Evolutionary conservation across 352 stramenopile genomes (phyloP).

Genomic region (Phytophthora chlamydospora): DNA sequence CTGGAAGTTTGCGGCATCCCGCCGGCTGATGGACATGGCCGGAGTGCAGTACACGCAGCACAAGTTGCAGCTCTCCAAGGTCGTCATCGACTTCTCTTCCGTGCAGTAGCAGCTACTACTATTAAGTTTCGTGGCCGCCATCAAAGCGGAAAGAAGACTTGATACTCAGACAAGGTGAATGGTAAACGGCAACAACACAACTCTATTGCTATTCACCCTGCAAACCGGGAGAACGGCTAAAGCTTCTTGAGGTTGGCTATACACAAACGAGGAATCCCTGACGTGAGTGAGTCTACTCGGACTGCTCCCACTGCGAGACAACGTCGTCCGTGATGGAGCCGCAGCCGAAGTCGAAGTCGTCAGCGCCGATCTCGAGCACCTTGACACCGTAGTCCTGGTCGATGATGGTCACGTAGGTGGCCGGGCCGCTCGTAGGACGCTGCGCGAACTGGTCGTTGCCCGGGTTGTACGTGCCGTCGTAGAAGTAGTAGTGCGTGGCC

Average conservation of each 20-base stretch:
- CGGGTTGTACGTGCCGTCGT: constrained; percentile 57
- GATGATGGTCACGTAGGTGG: constrained; percentile 79
- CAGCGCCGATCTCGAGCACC: constrained; percentile 57
- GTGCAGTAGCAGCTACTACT: constrained; percentile 32
- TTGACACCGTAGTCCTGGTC: constrained; percentile 73
- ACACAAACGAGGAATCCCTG: constrained; percentile 19
- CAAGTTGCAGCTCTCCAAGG: constrained; percentile 51
- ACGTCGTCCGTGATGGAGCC: constrained; percentile 56
- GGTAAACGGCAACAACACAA: constrained; percentile 14
- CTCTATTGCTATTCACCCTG: constrained; percentile 26
- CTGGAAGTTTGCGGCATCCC: constrained; percentile 89
- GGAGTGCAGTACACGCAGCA: constrained; percentile 70
- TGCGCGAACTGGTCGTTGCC: constrained; percentile 69
- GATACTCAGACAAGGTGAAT: neutral
- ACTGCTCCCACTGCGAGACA: constrained; percentile 59
- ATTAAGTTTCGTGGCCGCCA: constrained; percentile 4
- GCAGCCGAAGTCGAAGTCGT: constrained; percentile 73
- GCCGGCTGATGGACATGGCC: constrained; percentile 89
- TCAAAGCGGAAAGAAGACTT: constrained; percentile 13
- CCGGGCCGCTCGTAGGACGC: constrained; percentile 49
- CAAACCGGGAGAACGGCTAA: constrained; percentile 16
- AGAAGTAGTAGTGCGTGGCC: constrained; percentile 88
- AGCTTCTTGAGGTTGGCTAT: constrained; percentile 11
- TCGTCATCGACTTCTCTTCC: constrained; percentile 75
- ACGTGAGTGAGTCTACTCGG: constrained; percentile 24